Conservation (phyloP, 148 eudicot genomes). For the Chenopodium suecicum region DNA sequence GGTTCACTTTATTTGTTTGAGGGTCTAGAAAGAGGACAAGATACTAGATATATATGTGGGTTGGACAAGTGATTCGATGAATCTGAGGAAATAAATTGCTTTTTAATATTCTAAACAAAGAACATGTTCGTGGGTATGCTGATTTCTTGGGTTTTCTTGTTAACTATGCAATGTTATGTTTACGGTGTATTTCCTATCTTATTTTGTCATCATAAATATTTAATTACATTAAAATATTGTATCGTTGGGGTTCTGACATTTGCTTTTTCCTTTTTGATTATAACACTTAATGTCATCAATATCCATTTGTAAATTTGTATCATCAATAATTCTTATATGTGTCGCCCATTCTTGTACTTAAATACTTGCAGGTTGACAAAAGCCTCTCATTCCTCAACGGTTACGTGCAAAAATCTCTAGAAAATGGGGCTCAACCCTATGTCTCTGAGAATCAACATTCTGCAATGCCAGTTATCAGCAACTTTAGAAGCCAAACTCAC, state of each 20-base stretch:
- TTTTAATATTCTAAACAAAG: neutral
- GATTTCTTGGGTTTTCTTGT: neutral
- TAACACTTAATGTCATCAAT: too few relatives aligned
- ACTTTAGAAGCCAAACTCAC: constrained; percentile 50
- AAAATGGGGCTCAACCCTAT: constrained; percentile 92
- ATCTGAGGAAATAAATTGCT: neutral
- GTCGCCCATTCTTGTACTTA: too few relatives aligned
- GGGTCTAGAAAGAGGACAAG: neutral
- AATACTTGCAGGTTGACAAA: constrained; percentile 65
- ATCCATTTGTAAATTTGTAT: neutral
- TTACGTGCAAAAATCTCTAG: constrained; percentile 61
- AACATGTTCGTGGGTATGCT: neutral
- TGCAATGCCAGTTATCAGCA: constrained; percentile 49
- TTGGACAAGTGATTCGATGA: neutral
- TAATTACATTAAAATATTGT: neutral
- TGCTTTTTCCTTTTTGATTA: neutral
- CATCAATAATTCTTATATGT: neutral
- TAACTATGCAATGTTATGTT: neutral
- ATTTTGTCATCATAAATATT: neutral
- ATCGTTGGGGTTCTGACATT: neutral
- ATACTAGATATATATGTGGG: neutral
- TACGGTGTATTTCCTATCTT: neutral
- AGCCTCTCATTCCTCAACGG: constrained; percentile 66
- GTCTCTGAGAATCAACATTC: constrained; percentile 72
- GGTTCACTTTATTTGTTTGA: neutral